Percentiles rank a stretch among this genome's conserved stretches.
These are phyloP conservation scores for Calocera cornea DNA, from an alignment of 768 basidiomycete genomes.

Conservation along the genomic window DNA sequence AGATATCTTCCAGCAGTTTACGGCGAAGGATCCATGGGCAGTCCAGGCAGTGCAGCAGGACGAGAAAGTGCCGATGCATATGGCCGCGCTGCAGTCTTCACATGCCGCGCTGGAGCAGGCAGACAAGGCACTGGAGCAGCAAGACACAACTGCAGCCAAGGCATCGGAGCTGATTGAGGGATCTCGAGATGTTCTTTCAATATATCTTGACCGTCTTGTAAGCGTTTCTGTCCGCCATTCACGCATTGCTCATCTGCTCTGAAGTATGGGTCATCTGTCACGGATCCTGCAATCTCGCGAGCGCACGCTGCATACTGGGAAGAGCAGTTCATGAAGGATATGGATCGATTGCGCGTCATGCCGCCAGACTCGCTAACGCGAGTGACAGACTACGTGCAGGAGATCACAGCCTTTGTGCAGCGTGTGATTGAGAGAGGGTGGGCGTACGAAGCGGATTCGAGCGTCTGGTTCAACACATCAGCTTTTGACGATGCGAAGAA, in stretches of 20 bases:
- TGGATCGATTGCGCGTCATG: conserved; percentile 74
- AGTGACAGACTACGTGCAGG: conserved; percentile 93
- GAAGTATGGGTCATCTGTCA: conserved; percentile 66
- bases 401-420: conserved; percentile 82
- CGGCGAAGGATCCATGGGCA: conserved; percentile 46
- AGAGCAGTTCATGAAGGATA: conserved; percentile 76
- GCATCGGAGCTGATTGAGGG: conserved; percentile 53
- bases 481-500: conserved; percentile 55
- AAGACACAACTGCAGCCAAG: conserved; percentile 29
- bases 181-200: conserved; percentile 62
- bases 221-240: conserved; percentile 9
- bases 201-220: conserved; percentile 63
- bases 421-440: conserved; percentile 76
- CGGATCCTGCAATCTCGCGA: conserved; percentile 75
- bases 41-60: conserved; percentile 58
- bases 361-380: conserved; percentile 84
- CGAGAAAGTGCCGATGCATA: conserved; percentile 88
- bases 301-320: conserved; percentile 82
- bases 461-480: conserved; percentile 82
- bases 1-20: conserved; percentile 35
- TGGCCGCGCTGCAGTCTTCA: conserved; percentile 45
- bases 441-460: conserved; percentile 57
- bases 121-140: conserved; percentile 30
- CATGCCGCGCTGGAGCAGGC: conserved; percentile 39
- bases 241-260: not conserved